Conservation (phyloP, 208 protist species). For the Acanthamoeba healyi region DNA sequence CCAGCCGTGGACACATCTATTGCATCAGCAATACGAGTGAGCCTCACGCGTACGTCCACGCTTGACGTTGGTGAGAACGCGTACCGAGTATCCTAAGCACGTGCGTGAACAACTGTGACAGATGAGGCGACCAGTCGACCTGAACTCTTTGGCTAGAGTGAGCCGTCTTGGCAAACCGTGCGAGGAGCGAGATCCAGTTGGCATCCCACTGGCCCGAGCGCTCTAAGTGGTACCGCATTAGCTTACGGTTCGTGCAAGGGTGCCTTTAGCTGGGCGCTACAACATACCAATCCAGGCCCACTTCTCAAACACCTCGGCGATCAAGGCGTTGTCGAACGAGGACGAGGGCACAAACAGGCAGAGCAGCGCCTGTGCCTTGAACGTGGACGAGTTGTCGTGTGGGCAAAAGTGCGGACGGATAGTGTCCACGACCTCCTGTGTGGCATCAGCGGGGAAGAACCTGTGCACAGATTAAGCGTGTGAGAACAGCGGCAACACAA, state of each 20-base stretch:
- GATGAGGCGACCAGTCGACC: neutral
- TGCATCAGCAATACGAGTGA: neutral
- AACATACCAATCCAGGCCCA: constrained; percentile 49
- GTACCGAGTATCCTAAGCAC: constrained; percentile 37
- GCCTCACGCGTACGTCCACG: too few relatives aligned
- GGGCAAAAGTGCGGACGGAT: neutral
- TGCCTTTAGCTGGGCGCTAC: neutral
- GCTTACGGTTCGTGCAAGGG: neutral
- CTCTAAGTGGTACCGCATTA: too few relatives aligned
- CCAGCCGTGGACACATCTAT: constrained; percentile 31
- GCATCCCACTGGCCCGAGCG: constrained; percentile 19
- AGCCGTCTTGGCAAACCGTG: constrained; percentile 3
- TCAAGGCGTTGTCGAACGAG: neutral
- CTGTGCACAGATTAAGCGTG: neutral
- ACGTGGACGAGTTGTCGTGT: constrained; percentile 14
- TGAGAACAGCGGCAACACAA: too few relatives aligned
- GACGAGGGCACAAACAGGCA: constrained; percentile 14
- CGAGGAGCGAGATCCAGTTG: constrained; percentile 32
- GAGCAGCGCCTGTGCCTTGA: constrained; percentile 1
- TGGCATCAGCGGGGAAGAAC: neutral
- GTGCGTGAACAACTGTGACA: constrained; percentile 33
- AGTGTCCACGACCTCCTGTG: neutral
- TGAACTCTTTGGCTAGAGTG: neutral
- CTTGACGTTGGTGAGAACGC: neutral
- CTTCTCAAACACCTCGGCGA: constrained; percentile 28